Evolutionary conservation across 148 eudicot species (phyloP).

Genomic region (Spergularia marina): DNA sequence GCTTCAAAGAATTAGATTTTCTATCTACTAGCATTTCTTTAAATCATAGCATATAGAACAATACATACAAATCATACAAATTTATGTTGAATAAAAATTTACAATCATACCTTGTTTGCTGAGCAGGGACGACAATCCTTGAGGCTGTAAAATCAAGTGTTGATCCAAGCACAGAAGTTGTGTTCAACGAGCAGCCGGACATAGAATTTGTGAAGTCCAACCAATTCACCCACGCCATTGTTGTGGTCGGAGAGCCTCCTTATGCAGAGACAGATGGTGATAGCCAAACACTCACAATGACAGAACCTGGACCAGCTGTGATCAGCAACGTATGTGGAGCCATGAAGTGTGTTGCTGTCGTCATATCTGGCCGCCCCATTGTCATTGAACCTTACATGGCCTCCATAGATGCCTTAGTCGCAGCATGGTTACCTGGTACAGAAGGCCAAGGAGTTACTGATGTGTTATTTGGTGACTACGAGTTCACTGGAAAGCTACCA

Average conservation of each 20-base stretch:
- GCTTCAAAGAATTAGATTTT: too few relatives aligned
- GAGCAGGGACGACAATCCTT: constrained; percentile 34
- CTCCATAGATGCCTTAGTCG: constrained; percentile 32
- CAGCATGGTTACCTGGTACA: constrained; percentile 41
- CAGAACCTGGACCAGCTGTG: constrained; percentile 26
- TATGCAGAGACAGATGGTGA: constrained; percentile 33
- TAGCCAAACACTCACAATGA: constrained; percentile 33
- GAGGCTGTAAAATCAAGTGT: constrained; percentile 32
- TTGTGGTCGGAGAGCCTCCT: constrained; percentile 31
- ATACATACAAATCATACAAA: too few relatives aligned
- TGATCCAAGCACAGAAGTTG: constrained; percentile 26
- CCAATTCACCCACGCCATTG: constrained; percentile 27
- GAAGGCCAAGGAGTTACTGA: constrained; percentile 36
- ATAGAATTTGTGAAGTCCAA: constrained; percentile 24
- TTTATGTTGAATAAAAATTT: too few relatives aligned
- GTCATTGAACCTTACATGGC: constrained; percentile 33
- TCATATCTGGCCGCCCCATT: constrained; percentile 37
- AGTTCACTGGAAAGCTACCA: constrained; percentile 32
- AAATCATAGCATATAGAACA: neutral
- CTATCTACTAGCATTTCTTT: neutral
- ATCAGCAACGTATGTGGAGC: constrained; percentile 27
- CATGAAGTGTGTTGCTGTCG: constrained; percentile 27
- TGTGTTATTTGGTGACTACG: constrained; percentile 34
- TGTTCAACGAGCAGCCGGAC: constrained; percentile 29
- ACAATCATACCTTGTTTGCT: neutral